phyloP scores from a whole-genome alignment of 345 rosid genomes.

The Salix koriyanagi region DNA sequence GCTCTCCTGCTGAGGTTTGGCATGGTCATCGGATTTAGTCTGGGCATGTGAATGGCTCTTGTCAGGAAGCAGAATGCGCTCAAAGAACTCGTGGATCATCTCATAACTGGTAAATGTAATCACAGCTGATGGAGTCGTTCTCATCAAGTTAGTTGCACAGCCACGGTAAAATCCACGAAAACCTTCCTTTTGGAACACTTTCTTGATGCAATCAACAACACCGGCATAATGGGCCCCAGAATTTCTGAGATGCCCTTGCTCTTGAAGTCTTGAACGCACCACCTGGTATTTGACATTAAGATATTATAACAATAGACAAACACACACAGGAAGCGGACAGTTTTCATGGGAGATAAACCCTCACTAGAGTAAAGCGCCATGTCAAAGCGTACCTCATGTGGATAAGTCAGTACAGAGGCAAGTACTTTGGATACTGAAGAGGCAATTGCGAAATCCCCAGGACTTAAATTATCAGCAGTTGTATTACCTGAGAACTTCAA shows the following conservation, averaged over 20 bases:
- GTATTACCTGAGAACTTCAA: slow-evolving; percentile 50
- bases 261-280: slow-evolving; percentile 88
- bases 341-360: neutral
- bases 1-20: slow-evolving; percentile 20
- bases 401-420: slow-evolving; percentile 84
- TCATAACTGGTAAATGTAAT: slow-evolving; percentile 81
- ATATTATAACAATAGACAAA: neutral
- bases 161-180: slow-evolving; percentile 77
- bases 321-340: neutral
- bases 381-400: slow-evolving; percentile 69
- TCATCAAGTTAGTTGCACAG: slow-evolving; percentile 66
- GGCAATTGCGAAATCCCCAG: slow-evolving; percentile 68
- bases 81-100: slow-evolving; percentile 59
- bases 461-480: slow-evolving; percentile 50
- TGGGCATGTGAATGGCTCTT: slow-evolving; percentile 28
- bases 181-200: slow-evolving; percentile 68
- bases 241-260: slow-evolving; percentile 71
- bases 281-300: slow-evolving; percentile 40
- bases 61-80: slow-evolving; percentile 26
- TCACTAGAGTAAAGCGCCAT: neutral
- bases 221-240: slow-evolving; percentile 50
- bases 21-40: slow-evolving; percentile 19
- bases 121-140: slow-evolving; percentile 85
- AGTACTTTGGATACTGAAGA: slow-evolving; percentile 72
- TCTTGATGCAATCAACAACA: slow-evolving; percentile 65